A percentile compares a stretch with the other conserved stretches of the same genome.
These are phyloP conservation scores for Alternaria sp. DNA, from an alignment of 2,329 filamentous ascomycete genomes.

Conservation along the genomic window DNA sequence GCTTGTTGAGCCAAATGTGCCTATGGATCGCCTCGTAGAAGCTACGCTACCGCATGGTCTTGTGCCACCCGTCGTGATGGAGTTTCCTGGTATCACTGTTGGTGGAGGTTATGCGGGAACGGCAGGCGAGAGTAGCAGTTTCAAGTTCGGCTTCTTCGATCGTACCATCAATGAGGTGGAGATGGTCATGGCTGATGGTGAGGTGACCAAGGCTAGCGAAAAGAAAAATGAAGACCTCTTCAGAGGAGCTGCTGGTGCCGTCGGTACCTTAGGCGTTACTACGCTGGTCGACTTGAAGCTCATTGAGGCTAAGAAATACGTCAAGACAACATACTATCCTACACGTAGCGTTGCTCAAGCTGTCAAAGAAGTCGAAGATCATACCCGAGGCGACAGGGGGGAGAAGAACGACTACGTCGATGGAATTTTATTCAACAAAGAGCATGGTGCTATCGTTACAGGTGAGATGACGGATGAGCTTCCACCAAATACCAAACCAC, in stretches of 20 bases:
- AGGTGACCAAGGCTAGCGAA: slow-evolving; percentile 64
- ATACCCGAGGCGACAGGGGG: slow-evolving; percentile 47
- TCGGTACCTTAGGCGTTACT: slow-evolving; percentile 73
- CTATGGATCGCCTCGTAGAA: slow-evolving; percentile 71
- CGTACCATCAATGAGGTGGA: slow-evolving; percentile 69
- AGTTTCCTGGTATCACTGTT: slow-evolving; percentile 76
- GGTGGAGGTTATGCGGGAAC: slow-evolving; percentile 74
- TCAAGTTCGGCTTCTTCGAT: slow-evolving; percentile 74
- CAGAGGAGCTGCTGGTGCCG: slow-evolving; percentile 69
- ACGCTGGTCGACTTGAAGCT: slow-evolving; percentile 64
- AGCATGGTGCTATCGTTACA: slow-evolving; percentile 55
- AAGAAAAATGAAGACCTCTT: slow-evolving; percentile 68
- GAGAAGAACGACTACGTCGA: slow-evolving; percentile 58
- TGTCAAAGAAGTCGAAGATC: slow-evolving; percentile 51
- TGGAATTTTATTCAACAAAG: slow-evolving; percentile 59
- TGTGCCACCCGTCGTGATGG: slow-evolving; percentile 73
- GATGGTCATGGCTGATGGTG: slow-evolving; percentile 70
- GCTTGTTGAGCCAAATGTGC: slow-evolving; percentile 74
- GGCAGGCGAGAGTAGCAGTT: slow-evolving; percentile 74
- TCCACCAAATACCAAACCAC: slow-evolving; percentile 37
- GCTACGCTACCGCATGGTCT: slow-evolving; percentile 65
- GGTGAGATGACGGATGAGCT: slow-evolving; percentile 54
- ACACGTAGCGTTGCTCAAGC: slow-evolving; percentile 55
- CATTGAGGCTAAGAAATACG: slow-evolving; percentile 57
- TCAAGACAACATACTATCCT: slow-evolving; percentile 60